Base-by-base conservation (phyloP, 495 filamentous ascomycete genomes). In the Lasiosphaeria hispida region DNA sequence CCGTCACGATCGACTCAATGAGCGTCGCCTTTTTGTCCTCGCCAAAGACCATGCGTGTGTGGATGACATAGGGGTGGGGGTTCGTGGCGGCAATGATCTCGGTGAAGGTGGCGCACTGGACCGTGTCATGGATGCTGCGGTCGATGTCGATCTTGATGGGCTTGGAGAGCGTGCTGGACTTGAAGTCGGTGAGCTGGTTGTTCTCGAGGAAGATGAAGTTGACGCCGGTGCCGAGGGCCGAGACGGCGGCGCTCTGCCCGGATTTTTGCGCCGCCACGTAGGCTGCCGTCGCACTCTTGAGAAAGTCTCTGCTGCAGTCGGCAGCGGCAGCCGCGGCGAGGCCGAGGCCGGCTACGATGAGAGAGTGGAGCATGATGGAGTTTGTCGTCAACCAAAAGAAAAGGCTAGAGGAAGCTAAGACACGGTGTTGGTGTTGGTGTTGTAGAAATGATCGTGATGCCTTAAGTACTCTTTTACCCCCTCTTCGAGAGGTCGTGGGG, bases 261-360 rank as follows among this genome's bases (percentile, higher is more conserved):
- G 23, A 2, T 5, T 30, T 30, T 30, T 30, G 23, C 5, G 23
- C 23, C 23, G 23, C 23, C 23, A 30, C 23, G 23, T 30, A 30
- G 5, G 23, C 23, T 30, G 23, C 23, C 23, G 23, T 30, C 23
- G 23, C 23, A 5, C 23, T 30, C 23, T 30, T 30, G 23, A 30
- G 23, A 5, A 30, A 30, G 23, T 30, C 23, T 30, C 23, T 30
- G 23, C 23, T 5, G 23, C 23, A 30, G 23, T 30, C 23, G 23
- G 23, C 23, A 2, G 23, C 23, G 2, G 90, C 61, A 72, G 76
- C 48, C 75, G 76, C 35, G 93, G 90, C 72, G 23, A 30, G 23
- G 23, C 23, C 72, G 23, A 30, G 23, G 23, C 23, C 23, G 23
- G 23, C 23, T 5, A 30, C 23, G 23, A 30, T 30, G 23, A 30